phyloP scores from a whole-genome alignment of 805 yeast species.

The Lipomyces mesembrius region DNA sequence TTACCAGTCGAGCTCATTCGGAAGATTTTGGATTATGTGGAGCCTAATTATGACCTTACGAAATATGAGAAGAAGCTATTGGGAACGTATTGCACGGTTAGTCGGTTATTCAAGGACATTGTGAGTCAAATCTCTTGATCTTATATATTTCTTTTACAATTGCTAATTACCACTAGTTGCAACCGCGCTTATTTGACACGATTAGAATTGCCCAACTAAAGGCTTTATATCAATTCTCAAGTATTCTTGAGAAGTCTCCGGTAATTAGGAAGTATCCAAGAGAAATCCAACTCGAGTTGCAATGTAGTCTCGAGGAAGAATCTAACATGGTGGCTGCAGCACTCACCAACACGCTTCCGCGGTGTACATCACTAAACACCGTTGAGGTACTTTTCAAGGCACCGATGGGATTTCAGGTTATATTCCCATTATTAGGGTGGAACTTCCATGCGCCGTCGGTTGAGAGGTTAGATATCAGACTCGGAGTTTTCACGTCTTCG shows the following conservation, averaged over 20 bases:
- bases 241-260: conserved; percentile 21
- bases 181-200: conserved; percentile 27
- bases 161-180: conserved; percentile 18
- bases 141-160: background rate
- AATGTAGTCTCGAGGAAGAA: conserved; percentile 35
- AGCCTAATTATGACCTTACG: conserved; percentile 15
- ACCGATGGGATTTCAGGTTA: conserved; percentile 35
- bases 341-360: conserved; percentile 19
- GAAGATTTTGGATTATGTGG: conserved; percentile 19
- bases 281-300: conserved; percentile 19
- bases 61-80: conserved; percentile 19
- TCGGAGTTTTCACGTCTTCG: conserved; percentile 24
- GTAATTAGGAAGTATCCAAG: conserved; percentile 9
- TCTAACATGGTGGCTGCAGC: conserved; percentile 36
- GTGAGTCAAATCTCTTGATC: conserved; percentile 10
- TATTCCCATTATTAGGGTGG: conserved; percentile 23
- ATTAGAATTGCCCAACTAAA: conserved; percentile 22
- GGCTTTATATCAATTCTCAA: conserved; percentile 18
- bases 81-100: conserved; percentile 19
- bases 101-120: conserved; percentile 24
- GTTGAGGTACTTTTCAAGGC: conserved; percentile 23
- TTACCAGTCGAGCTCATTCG: conserved; percentile 21
- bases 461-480: conserved; percentile 14
- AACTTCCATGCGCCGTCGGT: conserved; percentile 25
- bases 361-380: conserved; percentile 16